Evolutionary conservation across 2,329 filamentous ascomycete species (phyloP), one percentile per base, ranked within the genome.

Genomic region (Fusarium nisikadoi): DNA sequence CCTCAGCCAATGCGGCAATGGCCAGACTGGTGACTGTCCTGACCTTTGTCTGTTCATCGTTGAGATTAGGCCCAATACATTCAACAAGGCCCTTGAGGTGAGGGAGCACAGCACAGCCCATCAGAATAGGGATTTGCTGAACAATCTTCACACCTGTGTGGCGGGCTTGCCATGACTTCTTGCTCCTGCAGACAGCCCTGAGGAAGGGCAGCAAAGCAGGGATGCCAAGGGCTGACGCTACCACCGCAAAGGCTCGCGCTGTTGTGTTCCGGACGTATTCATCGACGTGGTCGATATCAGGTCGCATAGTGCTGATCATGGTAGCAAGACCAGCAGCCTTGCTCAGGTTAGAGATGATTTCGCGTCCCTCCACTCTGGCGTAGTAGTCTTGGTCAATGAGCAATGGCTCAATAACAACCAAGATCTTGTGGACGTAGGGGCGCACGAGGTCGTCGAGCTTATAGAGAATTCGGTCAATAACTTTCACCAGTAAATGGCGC

Each of bases 301-400:
- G 97, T 78, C 96, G 89, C 96, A 99, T 99, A 13, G 95, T 97
- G 83, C 94, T 97, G 81, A 99, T 99, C 96, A 99, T 99, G 76
- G 97, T 96, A 23, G 96, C 96, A 60, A 99, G 89, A 80, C 96
- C 97, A 70, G 97, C 96, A 29, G 96, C 96, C 83, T 99, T 99
- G 80, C 93, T 93, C 54, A 99, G 89, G 81, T 99, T 99, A 61
- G 95, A 98, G 76, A 99, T 99, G 77, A 99, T 99, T 81, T 99
- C 96, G 75, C 96, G 94, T 82, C 96, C 96, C 82, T 99, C 96
- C 9, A 99, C 96, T 81, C 96, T 92, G 45, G 97, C 96, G 81
- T 99, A 99, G 84, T 99, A 99, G 83, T 99, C 97, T 84, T 99
- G 96, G 80, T 99, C 97, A 78, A 99, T 99, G 74, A 99, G 92